Evolutionary conservation across 2,329 filamentous ascomycete species (phyloP), one percentile per base, ranked within the genome.

Genomic region (Bimuria novae-zelandiae): DNA sequence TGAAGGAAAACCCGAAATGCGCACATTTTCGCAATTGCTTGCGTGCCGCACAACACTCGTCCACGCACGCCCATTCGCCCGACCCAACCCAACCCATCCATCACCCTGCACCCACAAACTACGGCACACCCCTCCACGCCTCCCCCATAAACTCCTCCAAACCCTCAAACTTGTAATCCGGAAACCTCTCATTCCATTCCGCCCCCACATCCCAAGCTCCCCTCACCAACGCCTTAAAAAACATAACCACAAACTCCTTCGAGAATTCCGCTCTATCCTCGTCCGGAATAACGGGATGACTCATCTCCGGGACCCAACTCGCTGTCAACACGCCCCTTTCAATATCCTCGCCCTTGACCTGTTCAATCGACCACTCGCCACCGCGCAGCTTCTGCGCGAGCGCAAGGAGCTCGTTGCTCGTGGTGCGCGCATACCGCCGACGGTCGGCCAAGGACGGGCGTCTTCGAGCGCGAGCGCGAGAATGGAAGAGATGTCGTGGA

Each of bases 291-390:
- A 68, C 61, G 14, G 65, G 69, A 49, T 75, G 75, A 1, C 35
- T 54, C 11, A 70, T 59, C 57, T 56, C 17, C 23, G 78, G 63
- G 17, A 66, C 51, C 80, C 80, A 82, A 3, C 72, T 74, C 0
- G 75, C 67, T 12, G 73, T 67, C 46, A 74, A 33, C 25, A 57
- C 60, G 0, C 79, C 80, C 3, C 67, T 73, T 59, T 77, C 65
- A 4, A 85, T 75, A 59, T 85, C 81, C 44, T 76, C 72, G 0
- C 73, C 47, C 30, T 72, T 74, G 1, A 84, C 68, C n/a, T 72
- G 73, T 4, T 82, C 79, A 8, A 83, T 59, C 0, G 7, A 54
- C 68, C 69, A 73, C 16, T 69, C 61, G 0, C 68, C 70, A 4
- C 67, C 66, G 0, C 69, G 29, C 3, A 74, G 49, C 52, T 65